Conservation (phyloP, 306 rosid genomes). For the Trifolium pratense region DNA sequence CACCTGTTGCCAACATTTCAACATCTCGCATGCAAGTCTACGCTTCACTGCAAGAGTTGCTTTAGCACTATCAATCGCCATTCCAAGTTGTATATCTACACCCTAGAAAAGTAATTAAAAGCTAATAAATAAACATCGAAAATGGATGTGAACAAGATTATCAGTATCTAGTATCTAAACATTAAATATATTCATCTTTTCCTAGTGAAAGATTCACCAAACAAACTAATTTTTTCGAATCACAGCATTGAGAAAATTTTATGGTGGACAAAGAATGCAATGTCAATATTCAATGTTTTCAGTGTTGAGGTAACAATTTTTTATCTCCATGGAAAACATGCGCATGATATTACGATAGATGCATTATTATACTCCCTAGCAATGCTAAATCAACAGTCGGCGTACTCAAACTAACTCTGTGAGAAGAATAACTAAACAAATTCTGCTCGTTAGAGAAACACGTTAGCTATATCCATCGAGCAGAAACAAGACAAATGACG, state of each 20-base stretch:
- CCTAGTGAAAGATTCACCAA: conserved; percentile 6
- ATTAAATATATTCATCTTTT: not conserved
- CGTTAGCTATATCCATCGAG: not conserved
- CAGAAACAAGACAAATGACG: conserved; percentile 8
- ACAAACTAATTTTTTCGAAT: not conserved
- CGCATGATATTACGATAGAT: not conserved
- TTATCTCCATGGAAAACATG: not conserved
- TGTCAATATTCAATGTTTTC: no score
- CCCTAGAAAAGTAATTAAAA: conserved; percentile 54
- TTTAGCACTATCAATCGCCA: conserved; percentile 96
- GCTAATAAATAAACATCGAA: conserved; percentile 33
- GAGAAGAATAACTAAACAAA: conserved; percentile 14
- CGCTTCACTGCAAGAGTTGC: conserved; percentile 99
- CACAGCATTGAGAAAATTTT: no score
- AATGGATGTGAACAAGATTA: conserved; percentile 20
- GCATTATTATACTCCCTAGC: not conserved
- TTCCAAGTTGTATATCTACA: conserved; percentile 95
- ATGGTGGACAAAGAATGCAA: no score
- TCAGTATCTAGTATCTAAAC: not conserved
- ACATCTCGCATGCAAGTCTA: conserved; percentile 98
- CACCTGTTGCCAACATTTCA: conserved; percentile 98
- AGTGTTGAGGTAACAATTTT: no score
- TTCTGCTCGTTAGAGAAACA: not conserved
- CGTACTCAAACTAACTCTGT: not conserved
- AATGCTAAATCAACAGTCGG: not conserved